Conservation (phyloP, 2,329 filamentous ascomycete species). For the Hymenoscyphus linearis region DNA sequence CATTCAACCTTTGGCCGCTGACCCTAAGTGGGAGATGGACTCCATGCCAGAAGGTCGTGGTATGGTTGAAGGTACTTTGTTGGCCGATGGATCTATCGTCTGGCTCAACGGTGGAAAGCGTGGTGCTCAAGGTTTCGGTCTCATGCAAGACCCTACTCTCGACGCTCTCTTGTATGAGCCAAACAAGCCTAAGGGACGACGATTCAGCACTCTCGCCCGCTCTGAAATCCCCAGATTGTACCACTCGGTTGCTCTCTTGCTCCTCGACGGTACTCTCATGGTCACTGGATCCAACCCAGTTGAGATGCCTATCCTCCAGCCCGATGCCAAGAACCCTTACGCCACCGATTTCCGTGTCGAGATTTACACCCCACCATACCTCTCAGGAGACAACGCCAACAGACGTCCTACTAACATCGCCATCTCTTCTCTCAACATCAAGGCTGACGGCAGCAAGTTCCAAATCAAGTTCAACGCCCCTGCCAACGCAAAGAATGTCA, state of each 20-base stretch:
- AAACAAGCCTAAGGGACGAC: conserved; percentile 42
- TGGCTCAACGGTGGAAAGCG: conserved; percentile 54
- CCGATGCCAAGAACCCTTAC: conserved; percentile 42
- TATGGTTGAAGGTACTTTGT: conserved; percentile 55
- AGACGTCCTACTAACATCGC: conserved; percentile 43
- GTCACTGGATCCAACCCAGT: conserved; percentile 57
- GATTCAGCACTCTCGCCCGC: conserved; percentile 41
- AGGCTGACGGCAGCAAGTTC: conserved; percentile 39
- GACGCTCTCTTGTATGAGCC: conserved; percentile 55
- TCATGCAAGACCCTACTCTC: conserved; percentile 48
- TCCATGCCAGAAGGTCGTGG: conserved; percentile 51
- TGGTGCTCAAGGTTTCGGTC: conserved; percentile 55
- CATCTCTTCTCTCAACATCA: conserved; percentile 40
- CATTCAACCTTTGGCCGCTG: conserved; percentile 44
- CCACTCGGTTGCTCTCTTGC: conserved; percentile 54
- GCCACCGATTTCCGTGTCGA: conserved; percentile 58
- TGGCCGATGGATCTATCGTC: conserved; percentile 54
- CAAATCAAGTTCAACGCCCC: conserved; percentile 43
- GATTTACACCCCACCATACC: conserved; percentile 56
- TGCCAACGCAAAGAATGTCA: conserved; percentile 38
- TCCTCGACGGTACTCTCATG: conserved; percentile 55
- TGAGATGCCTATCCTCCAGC: conserved; percentile 47
- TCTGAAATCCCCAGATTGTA: conserved; percentile 48
- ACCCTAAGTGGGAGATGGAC: conserved; percentile 51
- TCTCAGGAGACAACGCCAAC: conserved; percentile 44